phyloP scores from a whole-genome alignment of 805 yeast species.

The Maudiozyma bulderi region DNA sequence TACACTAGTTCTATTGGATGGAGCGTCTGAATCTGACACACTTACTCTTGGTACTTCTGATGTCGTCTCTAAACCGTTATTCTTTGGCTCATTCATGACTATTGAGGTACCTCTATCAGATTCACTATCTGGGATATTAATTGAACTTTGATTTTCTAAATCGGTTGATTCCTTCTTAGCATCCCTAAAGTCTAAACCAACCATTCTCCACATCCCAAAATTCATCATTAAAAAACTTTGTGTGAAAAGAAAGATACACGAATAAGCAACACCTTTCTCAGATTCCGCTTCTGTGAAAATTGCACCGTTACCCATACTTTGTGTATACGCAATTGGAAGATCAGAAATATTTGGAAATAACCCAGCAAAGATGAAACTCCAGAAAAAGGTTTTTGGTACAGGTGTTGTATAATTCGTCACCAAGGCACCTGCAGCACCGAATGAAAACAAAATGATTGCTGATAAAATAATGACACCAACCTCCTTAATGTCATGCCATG shows the following conservation, averaged over 20 bases:
- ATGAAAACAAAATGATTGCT: conserved; percentile 34
- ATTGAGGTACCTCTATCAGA: background rate
- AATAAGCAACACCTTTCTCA: conserved; percentile 68
- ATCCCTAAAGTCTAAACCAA: conserved; percentile 58
- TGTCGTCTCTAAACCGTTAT: background rate
- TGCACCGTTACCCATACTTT: conserved; percentile 56
- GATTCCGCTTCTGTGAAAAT: conserved; percentile 47
- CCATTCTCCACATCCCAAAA: conserved; percentile 60
- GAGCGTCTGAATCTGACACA: background rate
- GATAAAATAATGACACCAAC: conserved; percentile 56
- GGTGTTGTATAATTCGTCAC: conserved; percentile 40
- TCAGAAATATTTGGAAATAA: conserved; percentile 73
- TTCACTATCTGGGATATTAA: background rate
- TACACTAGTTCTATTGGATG: background rate
- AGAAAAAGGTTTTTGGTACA: conserved; percentile 64
- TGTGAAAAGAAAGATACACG: conserved; percentile 59
- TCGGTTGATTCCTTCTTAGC: conserved; percentile 14
- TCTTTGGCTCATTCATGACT: background rate
- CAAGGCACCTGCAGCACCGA: conserved; percentile 37
- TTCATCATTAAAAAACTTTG: conserved; percentile 64
- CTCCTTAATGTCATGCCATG: conserved; percentile 57
- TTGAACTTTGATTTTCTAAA: conserved; percentile 1
- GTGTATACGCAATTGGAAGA: conserved; percentile 75
- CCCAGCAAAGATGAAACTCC: conserved; percentile 66
- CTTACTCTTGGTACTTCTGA: background rate